phyloP scores from a whole-genome alignment of 805 yeast species.

The Teunomyces pallodes region DNA sequence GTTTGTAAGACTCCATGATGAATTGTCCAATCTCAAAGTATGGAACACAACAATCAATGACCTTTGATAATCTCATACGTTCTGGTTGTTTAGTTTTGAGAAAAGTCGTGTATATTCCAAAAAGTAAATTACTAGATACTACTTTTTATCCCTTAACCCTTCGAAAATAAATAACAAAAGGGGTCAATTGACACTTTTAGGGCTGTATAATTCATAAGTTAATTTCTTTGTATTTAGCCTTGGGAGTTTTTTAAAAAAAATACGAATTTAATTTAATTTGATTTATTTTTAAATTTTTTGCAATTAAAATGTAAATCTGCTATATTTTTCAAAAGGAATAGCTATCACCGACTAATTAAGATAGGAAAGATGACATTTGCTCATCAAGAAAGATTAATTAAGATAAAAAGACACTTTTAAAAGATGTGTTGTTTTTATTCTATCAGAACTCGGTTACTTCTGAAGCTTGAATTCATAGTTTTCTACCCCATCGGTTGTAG shows the following conservation, averaged over 20 bases:
- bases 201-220: too few relatives aligned
- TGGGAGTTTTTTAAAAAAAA: background rate
- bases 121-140: too few relatives aligned
- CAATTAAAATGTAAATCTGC: background rate
- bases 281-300: background rate
- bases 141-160: too few relatives aligned
- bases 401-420: too few relatives aligned
- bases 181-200: too few relatives aligned
- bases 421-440: too few relatives aligned
- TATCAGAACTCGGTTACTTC: too few relatives aligned
- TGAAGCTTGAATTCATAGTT: too few relatives aligned
- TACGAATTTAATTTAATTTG: background rate
- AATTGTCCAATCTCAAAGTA: background rate
- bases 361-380: too few relatives aligned
- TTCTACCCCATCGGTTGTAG: too few relatives aligned
- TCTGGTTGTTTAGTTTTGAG: background rate
- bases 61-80: background rate
- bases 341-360: background rate
- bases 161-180: too few relatives aligned
- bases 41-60: background rate
- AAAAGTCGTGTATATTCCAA: background rate
- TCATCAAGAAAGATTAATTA: too few relatives aligned
- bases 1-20: background rate
- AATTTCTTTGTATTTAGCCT: background rate
- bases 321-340: background rate